Percentiles rank a stretch among this genome's conserved stretches.
Evolutionary conservation across 2,329 filamentous ascomycete species (phyloP).

Genomic region (Microdochium bolleyi): DNA sequence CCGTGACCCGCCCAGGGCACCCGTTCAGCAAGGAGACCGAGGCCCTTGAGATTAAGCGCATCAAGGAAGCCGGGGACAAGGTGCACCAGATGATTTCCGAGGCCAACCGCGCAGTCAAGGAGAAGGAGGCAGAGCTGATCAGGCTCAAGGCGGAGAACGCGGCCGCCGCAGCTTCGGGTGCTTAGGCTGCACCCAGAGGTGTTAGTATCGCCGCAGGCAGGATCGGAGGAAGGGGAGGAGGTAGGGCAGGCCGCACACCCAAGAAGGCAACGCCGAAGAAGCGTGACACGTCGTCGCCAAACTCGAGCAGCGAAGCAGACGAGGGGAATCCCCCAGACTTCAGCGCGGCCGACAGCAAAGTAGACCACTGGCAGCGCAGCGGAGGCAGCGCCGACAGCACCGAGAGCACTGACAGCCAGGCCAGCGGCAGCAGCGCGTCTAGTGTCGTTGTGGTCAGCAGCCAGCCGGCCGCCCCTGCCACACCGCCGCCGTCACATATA

Average conservation of each 20-base stretch:
- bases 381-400: no score
- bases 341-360: no score
- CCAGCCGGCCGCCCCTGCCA: no score
- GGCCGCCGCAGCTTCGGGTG: conserved; percentile 27
- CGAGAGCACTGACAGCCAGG: no score
- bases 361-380: no score
- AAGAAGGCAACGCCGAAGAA: not conserved
- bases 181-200: conserved; percentile 9
- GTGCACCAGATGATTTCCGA: conserved; percentile 52
- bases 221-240: not conserved
- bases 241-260: not conserved
- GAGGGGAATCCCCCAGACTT: no score
- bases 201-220: not conserved
- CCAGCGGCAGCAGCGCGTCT: no score
- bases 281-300: no score
- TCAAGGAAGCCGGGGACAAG: conserved; percentile 56
- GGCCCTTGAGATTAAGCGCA: conserved; percentile 50
- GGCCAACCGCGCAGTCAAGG: conserved; percentile 52
- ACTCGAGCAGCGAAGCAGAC: no score
- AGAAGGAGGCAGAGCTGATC: conserved; percentile 54
- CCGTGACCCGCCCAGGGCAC: conserved; percentile 55
- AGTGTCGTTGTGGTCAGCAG: no score
- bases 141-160: conserved; percentile 52
- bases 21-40: conserved; percentile 70
- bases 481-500: no score